Base-by-base conservation (phyloP, 2,329 filamentous ascomycete genomes). In the Trichoderma sp. region DNA sequence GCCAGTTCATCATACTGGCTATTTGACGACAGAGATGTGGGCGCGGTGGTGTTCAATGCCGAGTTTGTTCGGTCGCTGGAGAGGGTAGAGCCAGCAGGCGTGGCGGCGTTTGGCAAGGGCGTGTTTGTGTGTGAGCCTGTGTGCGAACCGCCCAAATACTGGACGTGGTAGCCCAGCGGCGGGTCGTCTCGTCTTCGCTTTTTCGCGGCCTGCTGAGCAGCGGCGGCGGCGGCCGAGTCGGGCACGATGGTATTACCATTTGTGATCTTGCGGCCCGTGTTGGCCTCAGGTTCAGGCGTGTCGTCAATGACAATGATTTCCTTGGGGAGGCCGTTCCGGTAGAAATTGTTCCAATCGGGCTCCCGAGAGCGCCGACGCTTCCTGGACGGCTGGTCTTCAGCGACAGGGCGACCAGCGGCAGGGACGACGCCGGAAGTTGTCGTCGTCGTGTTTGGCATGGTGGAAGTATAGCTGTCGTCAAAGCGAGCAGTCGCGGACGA, bases 301-400 rank as follows among this genome's bases (percentile, higher is more conserved):
- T 95, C 91, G 80, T 92, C 90, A 77, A 96, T 96, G 77, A 95
- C 90, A 78, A 96, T 95, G 79, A 96, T 90, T 83, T 96, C 93
- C 79, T 93, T 92, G 28, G 93, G 93, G 30, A 94, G 83, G 4
- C 93, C 93, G 80, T 95, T 95, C 79, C 91, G 92, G 81, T 95
- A 95, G 79, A 95, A 96, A 74, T 87, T 89, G 72, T 88, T 86
- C 93, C 93, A 96, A 81, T 96, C 91, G 64, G 92, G 92, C 75
- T 90, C 86, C 80, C 87, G 87, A 74, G 86, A 89, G 73, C 87
- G 86, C 75, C 87, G 84, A 75, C 87, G 84, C 79, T 89, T 90
- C 75, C 85, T 79, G 43, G 81, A 80, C 12, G 77, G 76, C 61
- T 75, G 73, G 64, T 78, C 75, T 32, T 80, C 75, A 67, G 79